Evolutionary conservation across 1,284 basidiomycete genomes (phyloP).

Genomic region (Xerocomus minutiporus): DNA sequence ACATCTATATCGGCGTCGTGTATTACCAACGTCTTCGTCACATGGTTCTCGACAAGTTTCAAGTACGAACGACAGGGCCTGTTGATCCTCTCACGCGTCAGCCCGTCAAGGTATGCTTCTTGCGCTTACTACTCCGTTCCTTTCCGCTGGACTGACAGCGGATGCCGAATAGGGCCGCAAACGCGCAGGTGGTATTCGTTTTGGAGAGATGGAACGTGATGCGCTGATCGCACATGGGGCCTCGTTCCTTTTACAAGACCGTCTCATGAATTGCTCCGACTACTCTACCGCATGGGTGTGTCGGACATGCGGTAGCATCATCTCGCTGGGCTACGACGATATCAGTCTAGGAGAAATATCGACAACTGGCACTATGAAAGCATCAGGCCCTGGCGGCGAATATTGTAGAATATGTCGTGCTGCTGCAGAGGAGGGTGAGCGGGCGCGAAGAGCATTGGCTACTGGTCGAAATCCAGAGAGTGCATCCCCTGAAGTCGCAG

Average conservation of each 20-base stretch:
- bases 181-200: slow-evolving; percentile 97
- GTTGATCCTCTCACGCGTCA: slow-evolving; percentile 95
- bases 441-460: slow-evolving; percentile 50
- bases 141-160: slow-evolving; percentile 2
- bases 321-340: slow-evolving; percentile 92
- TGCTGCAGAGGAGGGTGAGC: slow-evolving; percentile 57
- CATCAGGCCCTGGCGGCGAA: slow-evolving; percentile 73
- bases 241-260: slow-evolving; percentile 95
- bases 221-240: slow-evolving; percentile 98
- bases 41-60: slow-evolving; percentile 99
- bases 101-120: slow-evolving; percentile 81
- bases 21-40: slow-evolving; percentile 98
- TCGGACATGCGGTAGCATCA: slow-evolving; percentile 90
- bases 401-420: slow-evolving; percentile 89
- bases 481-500: slow-evolving; percentile 47
- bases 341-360: slow-evolving; percentile 65
- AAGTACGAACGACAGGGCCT: slow-evolving; percentile 96
- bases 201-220: slow-evolving; percentile 99
- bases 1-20: slow-evolving; percentile 97
- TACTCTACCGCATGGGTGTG: slow-evolving; percentile 99
- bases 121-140: not conserved
- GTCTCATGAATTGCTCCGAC: slow-evolving; percentile 99
- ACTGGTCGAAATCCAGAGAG: slow-evolving; percentile 44
- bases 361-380: slow-evolving; percentile 45
- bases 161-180: slow-evolving; percentile 76